Conservation (phyloP, 305 asterid genomes). For the Fraxinus ornus region DNA sequence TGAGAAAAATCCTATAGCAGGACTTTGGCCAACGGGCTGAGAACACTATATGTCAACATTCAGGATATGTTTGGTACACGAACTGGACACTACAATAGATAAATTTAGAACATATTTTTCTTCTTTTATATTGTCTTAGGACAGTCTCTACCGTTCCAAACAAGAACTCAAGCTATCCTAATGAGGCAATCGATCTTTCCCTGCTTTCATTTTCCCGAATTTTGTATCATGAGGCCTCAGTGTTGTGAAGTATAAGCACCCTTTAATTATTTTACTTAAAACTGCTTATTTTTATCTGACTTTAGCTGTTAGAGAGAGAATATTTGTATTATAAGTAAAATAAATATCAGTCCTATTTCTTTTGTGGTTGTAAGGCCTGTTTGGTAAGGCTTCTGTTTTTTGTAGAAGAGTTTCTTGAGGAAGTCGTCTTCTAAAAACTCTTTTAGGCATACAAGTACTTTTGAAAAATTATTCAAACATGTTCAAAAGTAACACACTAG, state of each 20-base stretch:
- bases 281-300: neutral
- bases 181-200: neutral
- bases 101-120: neutral
- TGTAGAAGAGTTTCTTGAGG: neutral
- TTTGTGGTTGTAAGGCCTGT: too few relatives aligned
- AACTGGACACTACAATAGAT: neutral
- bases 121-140: neutral
- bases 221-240: neutral
- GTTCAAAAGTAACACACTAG: too few relatives aligned
- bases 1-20: conserved; percentile 7
- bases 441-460: neutral
- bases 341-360: neutral
- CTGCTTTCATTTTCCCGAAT: neutral
- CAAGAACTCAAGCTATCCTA: neutral
- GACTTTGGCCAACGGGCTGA: neutral
- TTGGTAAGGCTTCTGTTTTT: neutral
- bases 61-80: neutral
- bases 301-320: neutral
- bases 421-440: neutral
- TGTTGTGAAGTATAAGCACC: neutral
- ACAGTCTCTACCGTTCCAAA: neutral
- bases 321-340: too few relatives aligned
- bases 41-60: neutral
- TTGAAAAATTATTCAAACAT: too few relatives aligned
- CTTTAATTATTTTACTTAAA: neutral